These are phyloP conservation scores for Aspergillus carbonarius DNA, from an alignment of 2,329 filamentous ascomycete species.

Conservation along the genomic window DNA sequence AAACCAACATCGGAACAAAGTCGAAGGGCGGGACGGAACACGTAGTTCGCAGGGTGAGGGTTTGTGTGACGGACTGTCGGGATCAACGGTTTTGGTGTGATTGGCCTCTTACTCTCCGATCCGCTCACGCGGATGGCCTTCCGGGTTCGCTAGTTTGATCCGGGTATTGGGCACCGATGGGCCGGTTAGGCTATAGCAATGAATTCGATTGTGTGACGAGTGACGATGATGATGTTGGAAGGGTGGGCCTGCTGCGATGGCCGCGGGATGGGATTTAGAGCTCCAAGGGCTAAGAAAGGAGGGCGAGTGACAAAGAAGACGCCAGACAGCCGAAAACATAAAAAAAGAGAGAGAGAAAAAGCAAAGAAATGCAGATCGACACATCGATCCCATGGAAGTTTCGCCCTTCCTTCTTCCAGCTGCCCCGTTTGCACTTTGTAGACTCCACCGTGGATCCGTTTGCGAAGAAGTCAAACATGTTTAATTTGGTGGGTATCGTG, in stretches of 20 bases:
- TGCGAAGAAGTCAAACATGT: neutral
- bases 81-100: slow-evolving; percentile 9
- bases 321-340: neutral
- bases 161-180: slow-evolving; percentile 7
- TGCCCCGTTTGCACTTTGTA: neutral
- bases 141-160: slow-evolving; percentile 4
- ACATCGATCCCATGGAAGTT: neutral
- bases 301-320: neutral
- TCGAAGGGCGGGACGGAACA: slow-evolving; percentile 5
- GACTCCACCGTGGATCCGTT: neutral
- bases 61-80: slow-evolving; percentile 7
- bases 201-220: neutral
- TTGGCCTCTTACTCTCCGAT: slow-evolving; percentile 9
- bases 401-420: neutral
- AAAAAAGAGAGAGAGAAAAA: neutral
- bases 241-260: neutral
- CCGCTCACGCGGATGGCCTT: slow-evolving; percentile 7
- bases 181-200: slow-evolving; percentile 5
- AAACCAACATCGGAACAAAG: neutral
- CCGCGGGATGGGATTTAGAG: neutral
- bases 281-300: neutral
- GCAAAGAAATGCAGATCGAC: neutral
- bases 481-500: neutral
- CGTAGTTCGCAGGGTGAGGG: slow-evolving; percentile 6
- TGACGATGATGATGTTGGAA: neutral